These are phyloP conservation scores for Thalassiosira allenii DNA, from an alignment of 352 stramenopile genomes.

Conservation along the genomic window DNA sequence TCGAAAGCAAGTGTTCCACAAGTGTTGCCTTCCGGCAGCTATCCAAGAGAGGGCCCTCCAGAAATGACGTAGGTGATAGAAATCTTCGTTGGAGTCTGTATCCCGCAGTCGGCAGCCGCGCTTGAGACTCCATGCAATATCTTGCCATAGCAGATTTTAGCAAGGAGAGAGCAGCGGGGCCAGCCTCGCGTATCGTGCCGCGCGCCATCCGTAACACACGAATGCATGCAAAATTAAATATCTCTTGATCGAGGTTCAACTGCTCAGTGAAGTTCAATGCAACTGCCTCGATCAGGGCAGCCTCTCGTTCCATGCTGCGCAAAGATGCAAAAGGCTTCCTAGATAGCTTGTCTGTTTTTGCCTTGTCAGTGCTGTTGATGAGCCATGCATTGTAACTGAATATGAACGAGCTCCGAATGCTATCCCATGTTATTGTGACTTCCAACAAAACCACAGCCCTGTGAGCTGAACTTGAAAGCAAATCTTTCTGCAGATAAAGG, in stretches of 20 bases:
- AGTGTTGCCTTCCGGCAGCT: conserved; percentile 48
- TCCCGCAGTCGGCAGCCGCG: conserved; percentile 8
- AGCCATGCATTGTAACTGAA: conserved; percentile 61
- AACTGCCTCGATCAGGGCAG: conserved; percentile 50
- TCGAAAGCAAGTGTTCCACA: conserved; percentile 37
- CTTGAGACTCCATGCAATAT: conserved; percentile 38
- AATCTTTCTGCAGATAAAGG: conserved; percentile 52
- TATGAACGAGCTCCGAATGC: conserved; percentile 29
- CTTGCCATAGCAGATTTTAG: conserved; percentile 39
- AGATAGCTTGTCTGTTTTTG: conserved; percentile 16
- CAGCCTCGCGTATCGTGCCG: conserved; percentile 2
- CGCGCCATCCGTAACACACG: conserved; percentile 20
- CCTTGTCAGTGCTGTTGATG: conserved; percentile 36
- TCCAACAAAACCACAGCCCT: conserved; percentile 48
- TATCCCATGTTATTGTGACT: conserved; percentile 43
- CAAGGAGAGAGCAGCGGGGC: conserved; percentile 24
- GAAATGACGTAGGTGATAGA: conserved; percentile 54
- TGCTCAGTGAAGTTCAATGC: conserved; percentile 46
- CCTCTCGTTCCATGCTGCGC: conserved; percentile 43
- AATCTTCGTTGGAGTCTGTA: conserved; percentile 62
- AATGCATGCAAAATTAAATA: conserved; percentile 55
- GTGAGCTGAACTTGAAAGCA: conserved; percentile 36
- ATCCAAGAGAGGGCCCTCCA: conserved; percentile 35
- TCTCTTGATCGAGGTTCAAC: conserved; percentile 38
- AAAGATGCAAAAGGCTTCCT: conserved; percentile 40